Evolutionary conservation across 2,329 filamentous ascomycete species (phyloP), one percentile per base, ranked within the genome.

Genomic region (Colletotrichum viniferum): DNA sequence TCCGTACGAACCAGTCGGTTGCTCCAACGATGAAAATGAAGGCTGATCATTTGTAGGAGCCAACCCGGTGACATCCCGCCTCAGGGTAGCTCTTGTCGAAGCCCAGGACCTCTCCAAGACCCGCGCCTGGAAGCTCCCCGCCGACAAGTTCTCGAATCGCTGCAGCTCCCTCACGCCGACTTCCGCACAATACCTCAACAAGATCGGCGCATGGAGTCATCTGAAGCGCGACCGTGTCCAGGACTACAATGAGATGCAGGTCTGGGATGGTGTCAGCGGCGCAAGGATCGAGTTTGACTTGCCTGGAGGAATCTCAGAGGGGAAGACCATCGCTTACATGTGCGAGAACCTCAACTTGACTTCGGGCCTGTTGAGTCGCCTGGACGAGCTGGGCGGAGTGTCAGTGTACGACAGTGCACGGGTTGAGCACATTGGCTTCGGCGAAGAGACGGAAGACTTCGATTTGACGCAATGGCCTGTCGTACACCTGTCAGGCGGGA

Each of bases 171-270:
- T 99, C 72, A 99, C 97, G 1, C 96, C 96, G 0, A 90, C 94
- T 0, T 98, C 96, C 1, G 94, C 95, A n/a, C 90, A 89, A 5
- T 98, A 97, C 81, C 90, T 98, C 77, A 89, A 95, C 81, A 88
- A 90, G 6, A 97, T 98, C 76, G 97, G 96, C 43, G 96, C 94
- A 65, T 98, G 96, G 97, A 82, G 88, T 8, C 92, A 97, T 81
- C 87, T 98, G 76, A 90, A 94, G 78, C 86, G 88, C 56, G 87
- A 91, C 7, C 92, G 97, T 36, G 91, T 97, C 38, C 96, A 98
- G 86, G 90, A 93, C 1, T 99, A 98, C 84, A 93, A 97, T 75
- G 94, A 96, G 80, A 99, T 99, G 97, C 94, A 98, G 83, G 97
- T 98, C 36, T 99, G 97, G 97, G 97, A 99, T 83, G 97, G 96